Conservation (phyloP, 179 eudicot genomes). For the Amaranthus tricolor region DNA sequence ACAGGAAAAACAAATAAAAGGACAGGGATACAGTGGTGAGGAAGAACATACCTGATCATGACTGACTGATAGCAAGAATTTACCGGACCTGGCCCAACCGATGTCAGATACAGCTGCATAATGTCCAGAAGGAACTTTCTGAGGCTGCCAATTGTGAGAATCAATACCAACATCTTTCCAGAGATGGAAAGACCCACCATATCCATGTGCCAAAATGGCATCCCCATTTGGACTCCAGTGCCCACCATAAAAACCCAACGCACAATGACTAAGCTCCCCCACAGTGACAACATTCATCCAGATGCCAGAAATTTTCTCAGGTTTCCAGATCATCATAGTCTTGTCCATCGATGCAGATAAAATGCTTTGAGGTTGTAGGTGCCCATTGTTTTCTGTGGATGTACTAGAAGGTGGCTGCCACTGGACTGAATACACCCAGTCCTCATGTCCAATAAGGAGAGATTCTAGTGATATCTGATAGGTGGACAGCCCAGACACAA, state of each 20-base stretch:
- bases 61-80: slow-evolving; percentile 82
- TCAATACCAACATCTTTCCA: slow-evolving; percentile 81
- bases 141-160: slow-evolving; percentile 83
- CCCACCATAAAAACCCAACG: slow-evolving; percentile 96
- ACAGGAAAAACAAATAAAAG: not conserved
- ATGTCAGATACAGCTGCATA: slow-evolving; percentile 77
- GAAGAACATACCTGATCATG: slow-evolving; percentile 75
- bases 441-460: slow-evolving; percentile 95
- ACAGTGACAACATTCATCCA: slow-evolving; percentile 98
- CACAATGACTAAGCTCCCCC: slow-evolving; percentile 96
- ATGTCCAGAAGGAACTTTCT: slow-evolving; percentile 95
- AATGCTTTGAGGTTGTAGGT: slow-evolving; percentile 65
- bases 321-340: slow-evolving; percentile 99
- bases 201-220: slow-evolving; percentile 92
- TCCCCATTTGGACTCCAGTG: slow-evolving; percentile 81
- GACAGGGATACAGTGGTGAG: not conserved
- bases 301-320: slow-evolving; percentile 85
- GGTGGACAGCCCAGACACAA: slow-evolving; percentile 59
- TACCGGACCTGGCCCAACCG: slow-evolving; percentile 80
- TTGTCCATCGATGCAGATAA: slow-evolving; percentile 98
- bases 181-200: slow-evolving; percentile 95
- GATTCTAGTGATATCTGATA: slow-evolving; percentile 87
- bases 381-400: slow-evolving; percentile 40
- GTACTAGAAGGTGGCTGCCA: slow-evolving; percentile 78
- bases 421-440: slow-evolving; percentile 96